A percentile compares a stretch with the other conserved stretches of the same genome.
These are phyloP conservation scores for Metschnikowia noctiluminum DNA, from an alignment of 805 yeast genomes.

Conservation along the genomic window DNA sequence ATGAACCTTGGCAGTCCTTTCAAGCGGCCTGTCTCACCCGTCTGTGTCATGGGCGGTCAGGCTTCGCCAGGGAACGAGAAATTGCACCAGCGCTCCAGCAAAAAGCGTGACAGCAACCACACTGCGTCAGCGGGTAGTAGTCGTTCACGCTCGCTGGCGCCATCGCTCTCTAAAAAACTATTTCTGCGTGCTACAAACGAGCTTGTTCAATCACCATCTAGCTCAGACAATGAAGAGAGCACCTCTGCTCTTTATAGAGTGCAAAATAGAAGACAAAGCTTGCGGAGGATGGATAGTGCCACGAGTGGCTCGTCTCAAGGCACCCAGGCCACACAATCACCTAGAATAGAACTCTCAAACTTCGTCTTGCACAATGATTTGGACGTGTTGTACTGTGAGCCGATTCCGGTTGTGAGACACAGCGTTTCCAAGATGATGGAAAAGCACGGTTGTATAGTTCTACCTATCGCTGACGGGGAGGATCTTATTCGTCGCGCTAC, in stretches of 20 bases:
- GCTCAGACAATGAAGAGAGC: constrained; percentile 66
- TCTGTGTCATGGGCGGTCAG: constrained; percentile 17
- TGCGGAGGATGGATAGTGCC: constrained; percentile 28
- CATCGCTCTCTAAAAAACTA: constrained; percentile 27
- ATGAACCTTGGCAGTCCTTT: constrained; percentile 34
- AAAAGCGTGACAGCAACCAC: constrained; percentile 6
- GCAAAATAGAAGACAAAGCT: constrained; percentile 52
- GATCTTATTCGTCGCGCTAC: constrained; percentile 80
- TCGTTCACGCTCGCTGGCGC: constrained; percentile 14
- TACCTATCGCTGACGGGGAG: constrained; percentile 73
- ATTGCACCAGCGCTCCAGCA: constrained; percentile 3
- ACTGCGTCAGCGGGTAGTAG: constrained; percentile 3
- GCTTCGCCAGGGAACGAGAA: constrained; percentile 27
- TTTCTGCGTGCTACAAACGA: constrained; percentile 19
- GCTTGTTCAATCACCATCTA: constrained; percentile 45
- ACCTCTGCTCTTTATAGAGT: constrained; percentile 50
- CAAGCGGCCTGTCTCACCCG: constrained; percentile 48
- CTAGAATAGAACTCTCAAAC: neutral
- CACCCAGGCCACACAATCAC: constrained; percentile 9
- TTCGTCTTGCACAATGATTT: constrained; percentile 28
- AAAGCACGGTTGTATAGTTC: constrained; percentile 74
- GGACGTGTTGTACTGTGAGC: constrained; percentile 81
- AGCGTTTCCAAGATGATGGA: constrained; percentile 62
- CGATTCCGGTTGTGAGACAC: constrained; percentile 77
- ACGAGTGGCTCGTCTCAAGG: constrained; percentile 13